Conservation (phyloP, 2,329 filamentous ascomycete species). For the Verticillium klebahnii region DNA sequence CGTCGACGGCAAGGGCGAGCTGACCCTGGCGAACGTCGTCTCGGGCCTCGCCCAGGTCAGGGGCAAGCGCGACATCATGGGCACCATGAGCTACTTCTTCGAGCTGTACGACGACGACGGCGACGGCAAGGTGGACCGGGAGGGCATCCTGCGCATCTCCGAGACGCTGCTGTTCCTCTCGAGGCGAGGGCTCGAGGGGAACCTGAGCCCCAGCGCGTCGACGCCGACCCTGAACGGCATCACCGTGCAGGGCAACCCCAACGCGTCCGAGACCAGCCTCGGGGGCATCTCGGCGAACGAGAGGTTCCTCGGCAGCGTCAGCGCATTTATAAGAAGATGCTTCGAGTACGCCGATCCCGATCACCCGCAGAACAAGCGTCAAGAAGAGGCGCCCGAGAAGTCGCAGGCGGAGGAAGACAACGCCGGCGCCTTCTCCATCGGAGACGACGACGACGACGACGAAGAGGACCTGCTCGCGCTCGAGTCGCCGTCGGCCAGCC, state of each 20-base stretch:
- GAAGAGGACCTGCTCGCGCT: slow-evolving; percentile 59
- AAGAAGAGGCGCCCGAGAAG: slow-evolving; percentile 30
- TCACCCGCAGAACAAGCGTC: slow-evolving; percentile 53
- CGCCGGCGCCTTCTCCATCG: slow-evolving; percentile 64
- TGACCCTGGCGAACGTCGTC: slow-evolving; percentile 89
- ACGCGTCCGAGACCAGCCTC: slow-evolving; percentile 31
- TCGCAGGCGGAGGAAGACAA: slow-evolving; percentile 22
- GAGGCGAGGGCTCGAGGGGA: slow-evolving; percentile 76
- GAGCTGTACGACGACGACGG: slow-evolving; percentile 92
- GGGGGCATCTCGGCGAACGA: slow-evolving; percentile 68
- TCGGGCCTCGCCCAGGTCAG: slow-evolving; percentile 87
- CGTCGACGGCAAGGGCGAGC: slow-evolving; percentile 65
- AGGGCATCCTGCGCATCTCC: slow-evolving; percentile 91
- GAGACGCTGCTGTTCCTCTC: slow-evolving; percentile 92
- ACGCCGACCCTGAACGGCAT: slow-evolving; percentile 50
- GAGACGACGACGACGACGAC: slow-evolving; percentile 60
- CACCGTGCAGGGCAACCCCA: slow-evolving; percentile 33
- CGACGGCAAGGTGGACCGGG: slow-evolving; percentile 87
- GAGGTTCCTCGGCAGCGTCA: slow-evolving; percentile 86
- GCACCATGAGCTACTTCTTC: slow-evolving; percentile 96
- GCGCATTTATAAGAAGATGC: slow-evolving; percentile 90
- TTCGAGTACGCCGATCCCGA: slow-evolving; percentile 98
- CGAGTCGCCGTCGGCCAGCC: slow-evolving; percentile 39
- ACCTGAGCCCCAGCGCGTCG: slow-evolving; percentile 61
- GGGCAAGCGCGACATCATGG: slow-evolving; percentile 94